Evolutionary conservation across 2,329 filamentous ascomycete species (phyloP), one percentile per base, ranked within the genome.

Genomic region (Metarhizium anisopliae): DNA sequence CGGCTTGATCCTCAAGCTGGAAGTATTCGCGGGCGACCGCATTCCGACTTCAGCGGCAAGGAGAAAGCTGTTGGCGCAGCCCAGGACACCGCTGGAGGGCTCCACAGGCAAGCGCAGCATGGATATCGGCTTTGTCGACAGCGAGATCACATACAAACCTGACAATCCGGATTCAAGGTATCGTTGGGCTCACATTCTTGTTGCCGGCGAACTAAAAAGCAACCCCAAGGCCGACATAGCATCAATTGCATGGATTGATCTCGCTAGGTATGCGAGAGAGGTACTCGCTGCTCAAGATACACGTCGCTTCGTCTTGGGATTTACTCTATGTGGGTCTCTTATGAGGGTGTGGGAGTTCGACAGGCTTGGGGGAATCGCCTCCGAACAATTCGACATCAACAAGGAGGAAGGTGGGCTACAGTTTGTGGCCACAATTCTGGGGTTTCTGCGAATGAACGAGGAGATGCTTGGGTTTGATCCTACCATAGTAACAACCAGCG

Each of bases 321-420:
- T 79, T 65, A 77, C 73, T 6, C 59, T 79, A 14, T 78, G 68
- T 55, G 67, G 73, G 57, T 67, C 69, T 53, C 60, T 71, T 16
- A 76, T 79, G 69, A 68, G 71, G 50, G 60, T 77, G 55, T 78
- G 66, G 74, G 65, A 64, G 56, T 78, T 77, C 64, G 69, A 79
- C 60, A 66, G 70, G 36, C 59, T 76, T 0, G 74, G 75, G n/a
- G 72, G 68, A 8, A 71, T 77, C 50, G 70, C 68, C 54, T 78
- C 74, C 20, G 60, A 68, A 32, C 63, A 66, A 47, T 78, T 78
- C 58, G 63, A 78, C 58, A 72, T 79, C 47, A 73, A 78, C 59
- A 51, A 45, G n/a, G 18, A 45, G 7, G 11, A 36, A 36, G 35
- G 7, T 56, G 40, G 36, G 66, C 61, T 11, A 30, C 30, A 74